phyloP scores from a whole-genome alignment of 176 grass and related monocot species.

The Avena sativa region DNA sequence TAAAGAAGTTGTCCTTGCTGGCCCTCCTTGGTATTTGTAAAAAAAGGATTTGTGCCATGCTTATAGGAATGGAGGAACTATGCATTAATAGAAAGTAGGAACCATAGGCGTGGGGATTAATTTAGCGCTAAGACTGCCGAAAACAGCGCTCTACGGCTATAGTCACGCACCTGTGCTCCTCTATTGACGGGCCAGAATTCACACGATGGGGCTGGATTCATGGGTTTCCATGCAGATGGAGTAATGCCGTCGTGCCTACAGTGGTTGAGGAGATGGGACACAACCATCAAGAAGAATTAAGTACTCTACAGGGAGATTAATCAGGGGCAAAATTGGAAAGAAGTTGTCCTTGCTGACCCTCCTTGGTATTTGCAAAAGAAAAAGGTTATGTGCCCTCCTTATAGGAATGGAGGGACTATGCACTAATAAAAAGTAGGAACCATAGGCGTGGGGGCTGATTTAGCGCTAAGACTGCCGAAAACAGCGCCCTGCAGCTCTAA shows the following conservation, averaged over 20 bases:
- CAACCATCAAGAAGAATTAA: neutral
- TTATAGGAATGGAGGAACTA: neutral
- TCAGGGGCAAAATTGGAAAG: neutral
- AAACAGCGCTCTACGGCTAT: neutral
- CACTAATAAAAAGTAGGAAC: neutral
- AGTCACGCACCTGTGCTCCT: neutral
- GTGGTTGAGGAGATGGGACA: neutral
- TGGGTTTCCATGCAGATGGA: neutral
- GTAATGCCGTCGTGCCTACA: neutral
- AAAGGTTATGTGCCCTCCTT: neutral
- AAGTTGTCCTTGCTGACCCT: neutral
- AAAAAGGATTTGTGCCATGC: neutral
- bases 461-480: neutral
- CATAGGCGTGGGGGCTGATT: neutral
- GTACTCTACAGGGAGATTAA: neutral
- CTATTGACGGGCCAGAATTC: neutral
- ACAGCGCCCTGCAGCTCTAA: neutral
- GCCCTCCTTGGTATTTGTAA: neutral
- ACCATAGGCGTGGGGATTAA: neutral
- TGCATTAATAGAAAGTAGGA: neutral
- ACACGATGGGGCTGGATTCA: neutral
- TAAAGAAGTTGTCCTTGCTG: neutral
- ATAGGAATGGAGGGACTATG: neutral
- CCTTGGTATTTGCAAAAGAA: neutral
- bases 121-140: neutral